Percentiles rank a stretch among this genome's conserved stretches.
Evolutionary conservation across 2,329 filamentous ascomycete genomes (phyloP).

Genomic region (Capronia epimyces): DNA sequence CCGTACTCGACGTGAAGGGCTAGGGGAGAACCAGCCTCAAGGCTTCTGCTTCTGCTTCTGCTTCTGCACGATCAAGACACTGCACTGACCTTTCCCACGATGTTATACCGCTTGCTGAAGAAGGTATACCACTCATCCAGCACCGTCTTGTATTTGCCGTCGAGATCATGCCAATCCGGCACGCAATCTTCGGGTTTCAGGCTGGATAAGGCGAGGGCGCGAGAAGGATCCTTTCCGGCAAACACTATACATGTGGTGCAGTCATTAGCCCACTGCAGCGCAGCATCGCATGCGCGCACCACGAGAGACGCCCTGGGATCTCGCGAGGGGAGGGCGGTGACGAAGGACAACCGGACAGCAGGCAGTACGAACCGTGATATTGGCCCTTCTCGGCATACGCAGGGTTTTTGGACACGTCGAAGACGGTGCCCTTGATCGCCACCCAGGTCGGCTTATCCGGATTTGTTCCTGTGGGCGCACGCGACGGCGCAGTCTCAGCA

Average conservation of each 20-base stretch:
- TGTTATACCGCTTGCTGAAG: constrained; percentile 94
- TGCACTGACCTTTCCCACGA: constrained; percentile 47
- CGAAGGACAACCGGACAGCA: too few relatives aligned
- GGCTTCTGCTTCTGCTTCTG: not conserved
- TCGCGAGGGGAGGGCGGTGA: too few relatives aligned
- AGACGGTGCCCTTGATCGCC: constrained; percentile 79
- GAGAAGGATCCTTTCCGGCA: constrained; percentile 90
- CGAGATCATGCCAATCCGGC: constrained; percentile 75
- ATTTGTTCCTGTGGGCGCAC: constrained; percentile 34
- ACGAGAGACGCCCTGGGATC: too few relatives aligned
- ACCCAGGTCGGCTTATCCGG: constrained; percentile 52
- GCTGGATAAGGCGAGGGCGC: constrained; percentile 79
- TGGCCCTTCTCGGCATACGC: constrained; percentile 75
- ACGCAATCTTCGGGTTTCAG: constrained; percentile 77
- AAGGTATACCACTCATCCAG: constrained; percentile 92
- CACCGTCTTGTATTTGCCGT: constrained; percentile 76
- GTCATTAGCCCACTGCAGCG: too few relatives aligned
- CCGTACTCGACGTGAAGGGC: too few relatives aligned
- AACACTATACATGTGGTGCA: constrained; percentile 72
- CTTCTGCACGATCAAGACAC: constrained; percentile 4
- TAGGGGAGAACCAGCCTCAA: too few relatives aligned
- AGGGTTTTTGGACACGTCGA: constrained; percentile 86
- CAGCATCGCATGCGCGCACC: not conserved
- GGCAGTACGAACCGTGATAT: constrained; percentile 70
- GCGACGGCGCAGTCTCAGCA: constrained; percentile 9